A percentile compares a stretch with the other conserved stretches of the same genome.
Evolutionary conservation across 495 filamentous ascomycete species (phyloP).

Genomic region (Podospora pseudopauciseta): DNA sequence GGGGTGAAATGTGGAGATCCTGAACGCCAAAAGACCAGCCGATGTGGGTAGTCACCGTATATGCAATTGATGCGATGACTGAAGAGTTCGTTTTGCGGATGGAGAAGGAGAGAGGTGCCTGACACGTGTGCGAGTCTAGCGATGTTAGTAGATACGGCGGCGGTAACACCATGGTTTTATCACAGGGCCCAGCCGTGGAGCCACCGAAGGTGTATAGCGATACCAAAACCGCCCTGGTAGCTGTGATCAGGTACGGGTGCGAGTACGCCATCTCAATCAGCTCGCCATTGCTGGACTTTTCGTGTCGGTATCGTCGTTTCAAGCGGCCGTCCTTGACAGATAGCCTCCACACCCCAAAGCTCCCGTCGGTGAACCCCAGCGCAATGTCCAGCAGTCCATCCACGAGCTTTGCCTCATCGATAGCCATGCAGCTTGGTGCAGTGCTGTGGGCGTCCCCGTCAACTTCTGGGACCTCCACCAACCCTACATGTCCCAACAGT

Average conservation of each 20-base stretch:
- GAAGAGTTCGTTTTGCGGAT: conserved; percentile 58
- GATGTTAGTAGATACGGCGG: conserved; percentile 67
- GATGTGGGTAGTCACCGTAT: conserved; percentile 62
- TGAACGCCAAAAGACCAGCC: conserved; percentile 92
- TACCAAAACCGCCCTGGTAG: conserved; percentile 66
- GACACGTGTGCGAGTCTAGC: conserved; percentile 73
- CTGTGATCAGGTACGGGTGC: conserved; percentile 73
- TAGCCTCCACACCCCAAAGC: conserved; percentile 66
- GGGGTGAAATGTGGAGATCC: conserved; percentile 62
- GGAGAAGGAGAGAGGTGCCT: conserved; percentile 75
- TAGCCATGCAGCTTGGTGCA: conserved; percentile 64
- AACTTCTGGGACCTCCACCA: conserved; percentile 22
- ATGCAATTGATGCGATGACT: conserved; percentile 79
- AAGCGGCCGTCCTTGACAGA: conserved; percentile 43
- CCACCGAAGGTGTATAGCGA: conserved; percentile 66
- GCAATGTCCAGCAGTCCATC: conserved; percentile 49
- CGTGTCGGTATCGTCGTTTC: conserved; percentile 50
- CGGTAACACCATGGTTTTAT: conserved; percentile 8
- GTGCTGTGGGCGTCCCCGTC: not conserved
- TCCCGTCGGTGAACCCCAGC: conserved; percentile 74
- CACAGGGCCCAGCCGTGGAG: conserved; percentile 19
- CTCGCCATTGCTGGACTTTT: conserved; percentile 55
- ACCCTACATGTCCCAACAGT: conserved; percentile 47
- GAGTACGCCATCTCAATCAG: conserved; percentile 74
- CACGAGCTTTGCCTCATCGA: conserved; percentile 47